Evolutionary conservation across 768 basidiomycete genomes (phyloP).

Genomic region (Tylopilus vinaceipallidus): DNA sequence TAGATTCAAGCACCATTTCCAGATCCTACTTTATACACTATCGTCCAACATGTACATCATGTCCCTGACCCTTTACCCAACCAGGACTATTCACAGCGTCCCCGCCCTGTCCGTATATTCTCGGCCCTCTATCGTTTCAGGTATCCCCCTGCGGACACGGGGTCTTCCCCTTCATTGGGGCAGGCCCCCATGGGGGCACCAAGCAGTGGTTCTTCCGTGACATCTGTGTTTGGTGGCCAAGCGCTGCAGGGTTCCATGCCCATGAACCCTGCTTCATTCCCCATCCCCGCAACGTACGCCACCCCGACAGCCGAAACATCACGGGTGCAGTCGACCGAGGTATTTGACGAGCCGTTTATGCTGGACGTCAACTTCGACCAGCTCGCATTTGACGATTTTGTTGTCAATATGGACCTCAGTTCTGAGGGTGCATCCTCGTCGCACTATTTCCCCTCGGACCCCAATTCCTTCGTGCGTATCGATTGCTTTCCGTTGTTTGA

Average conservation of each 20-base stretch:
- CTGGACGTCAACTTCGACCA: conserved; percentile 30
- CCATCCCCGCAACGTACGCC: background rate
- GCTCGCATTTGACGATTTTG: conserved; percentile 26
- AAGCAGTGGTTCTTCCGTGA: conserved; percentile 11
- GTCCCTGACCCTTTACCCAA: conserved; percentile 27
- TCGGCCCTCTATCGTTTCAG: conserved; percentile 60
- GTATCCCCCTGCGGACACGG: conserved; percentile 30
- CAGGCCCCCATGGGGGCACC: conserved; percentile 13
- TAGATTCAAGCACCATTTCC: background rate
- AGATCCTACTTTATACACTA: conserved; percentile 69
- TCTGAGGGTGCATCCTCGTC: conserved; percentile 25
- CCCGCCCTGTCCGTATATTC: conserved; percentile 41
- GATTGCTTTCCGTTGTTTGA: background rate
- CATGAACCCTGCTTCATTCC: conserved; percentile 8
- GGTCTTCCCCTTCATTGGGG: conserved; percentile 7
- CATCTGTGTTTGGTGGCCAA: conserved; percentile 12
- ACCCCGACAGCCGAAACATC: background rate
- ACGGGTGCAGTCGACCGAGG: conserved; percentile 17
- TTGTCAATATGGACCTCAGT: conserved; percentile 15
- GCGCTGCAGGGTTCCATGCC: background rate
- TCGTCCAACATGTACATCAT: conserved; percentile 58
- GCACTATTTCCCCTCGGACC: conserved; percentile 29
- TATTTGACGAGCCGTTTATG: conserved; percentile 31
- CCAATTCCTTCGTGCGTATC: conserved; percentile 36
- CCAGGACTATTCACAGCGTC: conserved; percentile 16